A percentile compares a stretch with the other conserved stretches of the same genome.
These are phyloP conservation scores for Geotrichum candidum DNA, from an alignment of 1,139 yeast species.

Conservation along the genomic window DNA sequence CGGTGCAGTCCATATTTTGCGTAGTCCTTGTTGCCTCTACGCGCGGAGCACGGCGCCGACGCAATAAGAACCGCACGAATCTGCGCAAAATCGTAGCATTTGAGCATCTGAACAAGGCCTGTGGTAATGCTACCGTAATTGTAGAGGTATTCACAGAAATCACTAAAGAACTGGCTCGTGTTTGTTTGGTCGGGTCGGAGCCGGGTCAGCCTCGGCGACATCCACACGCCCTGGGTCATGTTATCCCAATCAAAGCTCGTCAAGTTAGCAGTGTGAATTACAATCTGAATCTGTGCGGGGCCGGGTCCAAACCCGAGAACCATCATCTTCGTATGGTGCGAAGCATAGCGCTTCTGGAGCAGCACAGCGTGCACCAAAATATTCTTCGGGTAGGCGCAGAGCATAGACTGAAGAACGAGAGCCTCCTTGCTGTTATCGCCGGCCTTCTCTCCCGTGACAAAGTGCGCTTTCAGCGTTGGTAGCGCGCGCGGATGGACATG, in stretches of 20 bases:
- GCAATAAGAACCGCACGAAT: constrained; percentile 30
- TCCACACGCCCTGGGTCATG: constrained; percentile 34
- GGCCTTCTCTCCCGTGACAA: constrained; percentile 26
- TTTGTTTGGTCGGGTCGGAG: neutral
- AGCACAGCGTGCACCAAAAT: constrained; percentile 24
- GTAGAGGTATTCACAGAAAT: constrained; percentile 26
- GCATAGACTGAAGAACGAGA: neutral
- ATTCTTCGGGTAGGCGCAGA: constrained; percentile 18
- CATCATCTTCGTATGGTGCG: constrained; percentile 37
- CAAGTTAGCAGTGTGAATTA: constrained; percentile 36
- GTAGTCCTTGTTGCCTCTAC: constrained; percentile 21
- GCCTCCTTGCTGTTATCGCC: constrained; percentile 1
- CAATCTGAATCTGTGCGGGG: constrained; percentile 26
- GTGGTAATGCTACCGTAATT: constrained; percentile 23
- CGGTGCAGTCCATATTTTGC: constrained; percentile 24
- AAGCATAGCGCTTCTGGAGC: constrained; percentile 25
- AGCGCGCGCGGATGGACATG: constrained; percentile 22
- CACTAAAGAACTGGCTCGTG: constrained; percentile 23
- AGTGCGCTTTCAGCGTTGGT: constrained; percentile 22
- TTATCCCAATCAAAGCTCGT: constrained; percentile 33
- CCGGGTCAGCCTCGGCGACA: constrained; percentile 24
- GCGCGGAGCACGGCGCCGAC: constrained; percentile 27
- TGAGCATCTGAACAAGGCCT: constrained; percentile 19
- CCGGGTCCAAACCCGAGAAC: constrained; percentile 26
- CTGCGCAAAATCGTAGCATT: constrained; percentile 28